Conservation (phyloP, 805 yeast species). For the Zygosaccharomyces gambellarensis region DNA sequence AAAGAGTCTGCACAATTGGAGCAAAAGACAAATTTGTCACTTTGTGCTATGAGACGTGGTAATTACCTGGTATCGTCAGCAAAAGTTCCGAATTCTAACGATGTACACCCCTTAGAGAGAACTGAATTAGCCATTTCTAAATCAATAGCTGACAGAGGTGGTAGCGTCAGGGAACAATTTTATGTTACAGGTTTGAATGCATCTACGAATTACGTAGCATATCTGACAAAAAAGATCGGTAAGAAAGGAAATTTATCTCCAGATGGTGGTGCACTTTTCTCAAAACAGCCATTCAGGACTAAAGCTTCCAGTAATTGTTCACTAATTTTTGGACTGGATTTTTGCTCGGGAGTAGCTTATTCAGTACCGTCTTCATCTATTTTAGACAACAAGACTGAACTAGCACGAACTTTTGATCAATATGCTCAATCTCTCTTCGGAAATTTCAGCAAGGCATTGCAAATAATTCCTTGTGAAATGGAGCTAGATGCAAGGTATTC, state of each 20-base stretch:
- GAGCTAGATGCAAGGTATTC: constrained; percentile 64
- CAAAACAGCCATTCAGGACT: constrained; percentile 53
- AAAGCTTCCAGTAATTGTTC: constrained; percentile 56
- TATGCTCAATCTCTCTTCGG: constrained; percentile 51
- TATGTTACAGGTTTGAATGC: constrained; percentile 55
- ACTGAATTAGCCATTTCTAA: constrained; percentile 20
- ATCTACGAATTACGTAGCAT: constrained; percentile 60
- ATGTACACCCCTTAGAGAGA: constrained; percentile 11
- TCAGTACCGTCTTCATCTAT: constrained; percentile 62
- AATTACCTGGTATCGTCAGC: constrained; percentile 37
- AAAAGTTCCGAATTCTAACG: constrained; percentile 5
- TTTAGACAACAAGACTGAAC: constrained; percentile 32
- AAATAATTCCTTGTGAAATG: constrained; percentile 70
- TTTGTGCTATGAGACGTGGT: constrained; percentile 67
- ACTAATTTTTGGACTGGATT: constrained; percentile 65
- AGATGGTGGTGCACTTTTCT: constrained; percentile 62
- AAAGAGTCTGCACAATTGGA: constrained; percentile 36
- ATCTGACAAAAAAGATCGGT: constrained; percentile 46
- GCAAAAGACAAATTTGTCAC: constrained; percentile 45
- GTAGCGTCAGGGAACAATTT: constrained; percentile 55
- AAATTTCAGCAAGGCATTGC: constrained; percentile 71
- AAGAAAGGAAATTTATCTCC: constrained; percentile 27
- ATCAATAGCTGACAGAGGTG: constrained; percentile 43
- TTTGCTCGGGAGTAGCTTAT: constrained; percentile 80
- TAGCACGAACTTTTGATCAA: constrained; percentile 55